phyloP scores from a whole-genome alignment of 306 rosid species.

The Trifolium repens region DNA sequence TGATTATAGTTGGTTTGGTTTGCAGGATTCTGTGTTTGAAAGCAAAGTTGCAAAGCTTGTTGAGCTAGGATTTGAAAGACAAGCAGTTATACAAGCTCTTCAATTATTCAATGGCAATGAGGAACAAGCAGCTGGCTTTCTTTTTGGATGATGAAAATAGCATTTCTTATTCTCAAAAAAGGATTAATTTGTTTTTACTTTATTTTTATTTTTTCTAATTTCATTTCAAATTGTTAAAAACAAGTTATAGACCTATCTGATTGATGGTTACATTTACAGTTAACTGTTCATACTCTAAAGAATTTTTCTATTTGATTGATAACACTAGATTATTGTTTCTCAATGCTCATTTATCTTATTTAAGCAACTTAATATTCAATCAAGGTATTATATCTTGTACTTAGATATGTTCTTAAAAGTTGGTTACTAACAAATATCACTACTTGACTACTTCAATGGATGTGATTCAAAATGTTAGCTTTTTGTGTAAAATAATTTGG shows the following conservation, averaged over 20 bases:
- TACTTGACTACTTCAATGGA: background rate
- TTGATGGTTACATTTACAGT: slow-evolving; percentile 24
- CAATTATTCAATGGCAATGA: slow-evolving; percentile 66
- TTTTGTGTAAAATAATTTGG: background rate
- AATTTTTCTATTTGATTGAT: slow-evolving; percentile 35
- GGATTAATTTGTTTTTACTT: slow-evolving; percentile 40
- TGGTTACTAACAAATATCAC: background rate
- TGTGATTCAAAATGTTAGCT: background rate
- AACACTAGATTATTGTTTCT: slow-evolving; percentile 15
- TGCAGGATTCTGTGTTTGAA: slow-evolving; percentile 75
- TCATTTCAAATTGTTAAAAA: slow-evolving; percentile 35
- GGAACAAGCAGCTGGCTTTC: slow-evolving; percentile 59
- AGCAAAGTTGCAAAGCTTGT: slow-evolving; percentile 89
- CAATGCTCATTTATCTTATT: background rate
- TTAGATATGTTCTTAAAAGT: background rate
- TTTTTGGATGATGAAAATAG: slow-evolving; percentile 51
- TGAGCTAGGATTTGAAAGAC: slow-evolving; percentile 89
- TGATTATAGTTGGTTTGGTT: slow-evolving; percentile 34
- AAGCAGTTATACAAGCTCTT: slow-evolving; percentile 84
- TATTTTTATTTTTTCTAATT: slow-evolving; percentile 20
- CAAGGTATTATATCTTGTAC: background rate
- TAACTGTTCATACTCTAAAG: slow-evolving; percentile 36
- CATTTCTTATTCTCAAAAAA: slow-evolving; percentile 39
- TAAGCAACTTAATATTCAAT: background rate
- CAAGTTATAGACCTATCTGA: slow-evolving; percentile 20